phyloP scores from a whole-genome alignment of 805 yeast genomes.

The Candida palmyrensis region DNA sequence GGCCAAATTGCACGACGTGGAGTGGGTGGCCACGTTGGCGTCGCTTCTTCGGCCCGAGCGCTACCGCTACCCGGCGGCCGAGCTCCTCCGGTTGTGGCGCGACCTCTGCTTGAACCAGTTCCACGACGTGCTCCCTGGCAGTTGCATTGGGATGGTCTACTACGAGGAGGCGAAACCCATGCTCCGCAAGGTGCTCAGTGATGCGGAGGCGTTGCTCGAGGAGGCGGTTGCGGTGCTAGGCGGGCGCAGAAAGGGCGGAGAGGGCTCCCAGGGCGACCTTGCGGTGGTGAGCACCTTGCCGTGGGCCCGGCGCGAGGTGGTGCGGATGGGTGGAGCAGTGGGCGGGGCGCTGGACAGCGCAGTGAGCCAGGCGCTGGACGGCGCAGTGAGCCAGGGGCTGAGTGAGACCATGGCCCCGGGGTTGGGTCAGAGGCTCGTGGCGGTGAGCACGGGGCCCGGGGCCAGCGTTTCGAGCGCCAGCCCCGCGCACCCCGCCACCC shows the following conservation, averaged over 20 bases:
- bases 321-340: slow-evolving; percentile 23
- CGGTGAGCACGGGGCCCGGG: slow-evolving; percentile 17
- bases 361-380: slow-evolving; percentile 8
- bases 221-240: slow-evolving; percentile 34
- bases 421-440: slow-evolving; percentile 10
- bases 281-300: slow-evolving; percentile 52
- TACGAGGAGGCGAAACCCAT: slow-evolving; percentile 79
- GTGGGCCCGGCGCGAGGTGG: slow-evolving; percentile 53
- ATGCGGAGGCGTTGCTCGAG: slow-evolving; percentile 47
- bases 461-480: slow-evolving; percentile 45
- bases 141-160: slow-evolving; percentile 88
- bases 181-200: slow-evolving; percentile 51
- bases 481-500: too few relatives aligned
- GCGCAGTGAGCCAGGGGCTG: slow-evolving; percentile 8
- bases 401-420: slow-evolving; percentile 6
- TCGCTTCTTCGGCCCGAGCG: slow-evolving; percentile 45
- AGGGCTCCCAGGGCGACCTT: slow-evolving; percentile 9
- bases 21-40: slow-evolving; percentile 72
- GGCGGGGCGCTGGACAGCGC: slow-evolving; percentile 3
- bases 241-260: slow-evolving; percentile 1
- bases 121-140: slow-evolving; percentile 97
- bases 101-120: slow-evolving; percentile 86
- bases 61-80: slow-evolving; percentile 68
- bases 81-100: slow-evolving; percentile 77
- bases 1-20: slow-evolving; percentile 76